Evolutionary conservation across 2,329 filamentous ascomycete genomes (phyloP), one percentile per base, ranked within the genome.

Genomic region (Phaeomoniella chlamydospora): DNA sequence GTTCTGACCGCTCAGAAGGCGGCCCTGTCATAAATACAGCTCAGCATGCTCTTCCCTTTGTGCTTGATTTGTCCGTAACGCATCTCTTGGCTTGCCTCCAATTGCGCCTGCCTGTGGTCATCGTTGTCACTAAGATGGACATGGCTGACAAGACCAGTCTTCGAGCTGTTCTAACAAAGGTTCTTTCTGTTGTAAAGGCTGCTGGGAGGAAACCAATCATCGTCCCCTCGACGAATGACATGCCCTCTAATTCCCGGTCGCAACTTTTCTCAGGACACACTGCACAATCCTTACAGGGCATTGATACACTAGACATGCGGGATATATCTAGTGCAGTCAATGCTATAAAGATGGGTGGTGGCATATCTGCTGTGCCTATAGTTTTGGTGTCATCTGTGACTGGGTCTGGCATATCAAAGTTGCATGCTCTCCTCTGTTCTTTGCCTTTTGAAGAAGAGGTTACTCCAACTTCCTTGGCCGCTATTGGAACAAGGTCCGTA

Each of bases 81-180:
- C 82, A 96, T 57, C 66, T 98, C 12, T 77, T 87, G 26, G 64
- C 98, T 2, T 94, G 87, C 48, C 65, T 94, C 18, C 82, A 84
- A 44, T 62, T 96, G 13, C 70, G 77, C 14, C 66, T 87, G 6
- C 85, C 86, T 1, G 63, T 94, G 37, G 71, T 81, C 5, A 70
- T 98, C 9, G 70, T 88, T 15, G 80, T 98, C 39, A 96, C 90
- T 1, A 98, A 96, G 52, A 68, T 92, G 41, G 90, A 98, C 47
- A 57, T 93, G 31, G 85, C 86, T 12, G 87, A 79, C 11, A 86
- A 78, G 44, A 56, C 62, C 9, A 76, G 76, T 6, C 55, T 96
- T 5, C 74, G 77, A 38, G 71, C 72, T 35, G 85, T 74, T 1
- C 62, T 96, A 41, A 71, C 70, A 12, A 82, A 77, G 46, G 63